A percentile compares a stretch with the other conserved stretches of the same genome.
phyloP scores from a whole-genome alignment of 2,329 filamentous ascomycete species.

The Apiospora koreana region DNA sequence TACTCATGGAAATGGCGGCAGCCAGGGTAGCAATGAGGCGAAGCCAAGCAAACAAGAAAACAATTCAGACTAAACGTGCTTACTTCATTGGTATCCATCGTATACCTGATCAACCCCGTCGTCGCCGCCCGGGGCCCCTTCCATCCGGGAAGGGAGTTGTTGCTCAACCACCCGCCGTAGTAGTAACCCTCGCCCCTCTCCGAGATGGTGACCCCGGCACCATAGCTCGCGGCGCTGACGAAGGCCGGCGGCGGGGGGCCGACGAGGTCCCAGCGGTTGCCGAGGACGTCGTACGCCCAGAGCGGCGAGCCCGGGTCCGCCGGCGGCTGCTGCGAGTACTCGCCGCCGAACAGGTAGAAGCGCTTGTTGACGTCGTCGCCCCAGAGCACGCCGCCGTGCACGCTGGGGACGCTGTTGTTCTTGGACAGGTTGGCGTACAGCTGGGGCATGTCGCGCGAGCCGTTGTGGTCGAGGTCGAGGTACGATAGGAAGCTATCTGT shows the following conservation, averaged over 20 bases:
- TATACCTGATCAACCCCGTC: conserved; percentile 55
- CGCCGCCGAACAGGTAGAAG: conserved; percentile 64
- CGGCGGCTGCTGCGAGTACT: conserved; percentile 47
- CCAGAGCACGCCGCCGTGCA: conserved; percentile 53
- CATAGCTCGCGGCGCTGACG: conserved; percentile 54
- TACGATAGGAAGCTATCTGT: conserved; percentile 17
- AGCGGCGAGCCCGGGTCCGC: conserved; percentile 41
- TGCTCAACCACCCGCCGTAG: conserved; percentile 63
- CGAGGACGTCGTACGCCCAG: conserved; percentile 58
- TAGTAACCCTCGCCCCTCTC: conserved; percentile 60
- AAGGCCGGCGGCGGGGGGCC: conserved; percentile 32
- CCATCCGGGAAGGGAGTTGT: conserved; percentile 54
- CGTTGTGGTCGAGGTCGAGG: conserved; percentile 15
- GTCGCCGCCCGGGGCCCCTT: conserved; percentile 47
- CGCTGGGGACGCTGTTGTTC: conserved; percentile 54
- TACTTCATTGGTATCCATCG: conserved; percentile 53
- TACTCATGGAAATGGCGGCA: neutral
- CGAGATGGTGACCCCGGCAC: conserved; percentile 56
- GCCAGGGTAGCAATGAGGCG: neutral
- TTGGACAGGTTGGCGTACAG: conserved; percentile 61
- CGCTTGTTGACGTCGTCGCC: conserved; percentile 62
- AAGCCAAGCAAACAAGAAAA: neutral
- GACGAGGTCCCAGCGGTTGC: conserved; percentile 55
- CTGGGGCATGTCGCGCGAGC: conserved; percentile 23
- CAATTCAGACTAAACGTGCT: neutral